Conservation (phyloP, 768 basidiomycete genomes). For the Phlegmacium glaucopus region DNA sequence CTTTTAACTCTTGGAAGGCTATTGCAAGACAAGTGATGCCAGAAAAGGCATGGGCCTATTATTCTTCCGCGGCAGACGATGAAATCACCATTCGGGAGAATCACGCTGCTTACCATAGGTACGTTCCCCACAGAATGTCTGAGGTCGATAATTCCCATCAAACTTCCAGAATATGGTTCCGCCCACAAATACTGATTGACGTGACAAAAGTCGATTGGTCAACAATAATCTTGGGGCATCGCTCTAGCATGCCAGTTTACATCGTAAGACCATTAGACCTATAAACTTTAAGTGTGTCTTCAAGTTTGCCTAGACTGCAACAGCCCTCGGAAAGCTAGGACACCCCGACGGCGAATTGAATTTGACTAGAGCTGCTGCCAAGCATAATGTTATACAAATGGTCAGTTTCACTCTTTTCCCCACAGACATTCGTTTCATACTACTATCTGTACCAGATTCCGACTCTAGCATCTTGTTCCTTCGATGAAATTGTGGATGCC, state of each 20-base stretch:
- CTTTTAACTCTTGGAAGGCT: constrained; percentile 40
- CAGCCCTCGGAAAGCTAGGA: constrained; percentile 92
- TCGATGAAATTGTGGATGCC: constrained; percentile 92
- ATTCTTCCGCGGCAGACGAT: constrained; percentile 95
- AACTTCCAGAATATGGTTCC: constrained; percentile 73
- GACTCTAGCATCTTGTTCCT: constrained; percentile 91
- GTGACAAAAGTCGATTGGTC: constrained; percentile 87
- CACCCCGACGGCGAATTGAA: constrained; percentile 95
- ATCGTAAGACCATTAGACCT: constrained; percentile 47
- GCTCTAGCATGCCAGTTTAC: constrained; percentile 23
- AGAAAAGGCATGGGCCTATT: constrained; percentile 94
- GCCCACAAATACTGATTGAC: constrained; percentile 81
- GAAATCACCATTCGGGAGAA: constrained; percentile 91
- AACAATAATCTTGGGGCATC: constrained; percentile 73
- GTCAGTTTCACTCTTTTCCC: constrained; percentile 16
- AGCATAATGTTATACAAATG: constrained; percentile 53
- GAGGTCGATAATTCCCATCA: too few relatives aligned
- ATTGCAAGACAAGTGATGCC: constrained; percentile 81
- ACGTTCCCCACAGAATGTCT: neutral
- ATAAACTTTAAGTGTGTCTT: neutral
- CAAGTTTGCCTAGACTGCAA: constrained; percentile 46
- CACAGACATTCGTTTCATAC: constrained; percentile 20
- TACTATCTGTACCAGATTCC: constrained; percentile 55
- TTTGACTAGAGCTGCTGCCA: constrained; percentile 84
- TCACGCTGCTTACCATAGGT: constrained; percentile 89